These are phyloP conservation scores for Colletotrichum tamarilloi DNA, from an alignment of 2,329 filamentous ascomycete species.

Conservation along the genomic window DNA sequence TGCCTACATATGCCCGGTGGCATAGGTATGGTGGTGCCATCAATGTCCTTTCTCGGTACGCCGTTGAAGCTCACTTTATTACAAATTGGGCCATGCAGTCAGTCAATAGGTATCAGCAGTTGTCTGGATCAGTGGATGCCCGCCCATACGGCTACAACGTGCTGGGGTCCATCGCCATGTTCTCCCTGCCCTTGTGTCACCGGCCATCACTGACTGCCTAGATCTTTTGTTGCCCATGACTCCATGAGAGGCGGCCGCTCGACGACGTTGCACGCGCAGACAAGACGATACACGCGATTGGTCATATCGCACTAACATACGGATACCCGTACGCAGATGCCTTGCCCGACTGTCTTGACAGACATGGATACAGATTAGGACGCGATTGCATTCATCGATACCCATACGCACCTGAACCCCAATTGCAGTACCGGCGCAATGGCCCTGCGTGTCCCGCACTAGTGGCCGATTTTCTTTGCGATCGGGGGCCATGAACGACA, in stretches of 20 bases:
- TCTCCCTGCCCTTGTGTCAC: not conserved
- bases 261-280: not conserved
- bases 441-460: conserved; percentile 10
- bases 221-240: not conserved
- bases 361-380: not conserved
- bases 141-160: not conserved
- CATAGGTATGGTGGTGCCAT: not conserved
- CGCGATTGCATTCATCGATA: not conserved
- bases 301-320: not conserved
- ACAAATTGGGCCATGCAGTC: not conserved
- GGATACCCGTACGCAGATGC: not conserved
- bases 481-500: conserved; percentile 27
- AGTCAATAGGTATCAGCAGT: not conserved
- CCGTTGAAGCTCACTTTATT: not conserved
- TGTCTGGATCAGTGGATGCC: not conserved
- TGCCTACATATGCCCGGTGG: not conserved
- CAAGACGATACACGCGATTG: not conserved
- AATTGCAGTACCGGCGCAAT: not conserved
- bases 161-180: not conserved
- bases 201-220: not conserved
- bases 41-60: not conserved
- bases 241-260: no score
- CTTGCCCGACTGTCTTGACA: no score
- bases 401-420: not conserved
- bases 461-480: conserved; percentile 22